A percentile compares a stretch with the other conserved stretches of the same genome.
These are phyloP conservation scores for Aspergillus candidus DNA, from an alignment of 2,329 filamentous ascomycete genomes.

Conservation along the genomic window DNA sequence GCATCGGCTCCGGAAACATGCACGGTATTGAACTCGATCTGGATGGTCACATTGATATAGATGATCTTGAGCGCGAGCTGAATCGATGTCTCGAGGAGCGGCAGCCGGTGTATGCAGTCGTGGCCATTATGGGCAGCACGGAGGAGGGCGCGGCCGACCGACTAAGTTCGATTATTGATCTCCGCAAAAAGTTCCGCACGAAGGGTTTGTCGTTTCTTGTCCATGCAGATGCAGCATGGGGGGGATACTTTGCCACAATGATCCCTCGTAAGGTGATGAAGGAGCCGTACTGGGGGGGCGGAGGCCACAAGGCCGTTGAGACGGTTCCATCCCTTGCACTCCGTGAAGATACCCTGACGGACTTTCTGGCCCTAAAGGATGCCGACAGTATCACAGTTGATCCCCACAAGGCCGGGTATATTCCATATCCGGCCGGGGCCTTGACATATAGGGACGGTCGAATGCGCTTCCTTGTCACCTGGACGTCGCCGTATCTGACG, in stretches of 20 bases:
- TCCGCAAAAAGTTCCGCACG: conserved; percentile 39
- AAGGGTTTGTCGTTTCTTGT: conserved; percentile 43
- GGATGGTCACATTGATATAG: conserved; percentile 35
- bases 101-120: conserved; percentile 39
- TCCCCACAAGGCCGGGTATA: conserved; percentile 45
- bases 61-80: conserved; percentile 7
- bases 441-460: conserved; percentile 42
- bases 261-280: conserved; percentile 20
- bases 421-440: conserved; percentile 43
- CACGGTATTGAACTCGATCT: conserved; percentile 39
- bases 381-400: conserved; percentile 46
- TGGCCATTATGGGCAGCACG: conserved; percentile 44
- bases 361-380: conserved; percentile 35
- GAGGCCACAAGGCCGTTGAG: too few relatives aligned
- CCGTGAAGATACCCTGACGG: conserved; percentile 22
- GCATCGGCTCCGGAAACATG: conserved; percentile 41
- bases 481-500: conserved; percentile 39
- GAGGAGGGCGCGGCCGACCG: conserved; percentile 46
- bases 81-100: conserved; percentile 18
- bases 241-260: conserved; percentile 47
- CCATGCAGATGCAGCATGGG: conserved; percentile 47
- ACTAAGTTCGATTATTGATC: conserved; percentile 32
- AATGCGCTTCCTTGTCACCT: conserved; percentile 42
- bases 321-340: conserved; percentile 20
- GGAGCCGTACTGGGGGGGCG: conserved; percentile 3